A percentile compares a stretch with the other conserved stretches of the same genome.
Evolutionary conservation across 495 filamentous ascomycete species (phyloP).

Genomic region (Daldinia bambusicola): DNA sequence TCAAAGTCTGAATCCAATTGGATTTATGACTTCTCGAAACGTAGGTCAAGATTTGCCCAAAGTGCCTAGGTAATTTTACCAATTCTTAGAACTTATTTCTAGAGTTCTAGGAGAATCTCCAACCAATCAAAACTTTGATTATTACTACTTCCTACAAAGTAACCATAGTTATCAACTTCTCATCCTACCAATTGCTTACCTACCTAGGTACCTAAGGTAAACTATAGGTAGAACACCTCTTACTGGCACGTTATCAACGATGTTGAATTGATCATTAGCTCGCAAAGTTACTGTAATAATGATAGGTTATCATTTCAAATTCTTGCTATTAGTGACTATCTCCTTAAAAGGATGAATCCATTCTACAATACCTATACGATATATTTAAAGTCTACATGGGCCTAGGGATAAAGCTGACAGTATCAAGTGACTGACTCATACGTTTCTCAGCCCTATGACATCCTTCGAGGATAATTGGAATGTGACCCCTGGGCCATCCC

Average conservation of each 20-base stretch:
- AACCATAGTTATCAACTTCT: too few species aligned
- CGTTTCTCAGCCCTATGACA: background rate
- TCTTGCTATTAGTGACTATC: too few species aligned
- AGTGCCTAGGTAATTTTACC: background rate
- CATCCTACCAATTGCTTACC: too few species aligned
- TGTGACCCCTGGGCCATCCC: background rate
- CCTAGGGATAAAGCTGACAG: background rate
- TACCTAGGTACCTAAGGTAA: too few species aligned
- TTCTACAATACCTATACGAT: background rate
- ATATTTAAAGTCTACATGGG: too few species aligned
- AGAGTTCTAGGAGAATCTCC: background rate
- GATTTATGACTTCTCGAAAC: background rate
- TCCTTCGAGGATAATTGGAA: background rate
- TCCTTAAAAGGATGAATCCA: background rate
- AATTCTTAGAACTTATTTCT: background rate
- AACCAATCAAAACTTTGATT: background rate
- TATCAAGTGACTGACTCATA: slow-evolving; percentile 1
- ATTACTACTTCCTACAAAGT: too few species aligned
- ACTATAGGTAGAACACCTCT: too few species aligned
- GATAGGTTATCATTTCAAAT: too few species aligned
- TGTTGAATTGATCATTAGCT: too few species aligned
- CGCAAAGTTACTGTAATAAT: too few species aligned
- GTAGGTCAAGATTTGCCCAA: background rate
- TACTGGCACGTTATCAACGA: too few species aligned
- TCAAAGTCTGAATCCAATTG: background rate